These are phyloP conservation scores for Ceratocystis variospora DNA, from an alignment of 2,329 filamentous ascomycete genomes.

Conservation along the genomic window DNA sequence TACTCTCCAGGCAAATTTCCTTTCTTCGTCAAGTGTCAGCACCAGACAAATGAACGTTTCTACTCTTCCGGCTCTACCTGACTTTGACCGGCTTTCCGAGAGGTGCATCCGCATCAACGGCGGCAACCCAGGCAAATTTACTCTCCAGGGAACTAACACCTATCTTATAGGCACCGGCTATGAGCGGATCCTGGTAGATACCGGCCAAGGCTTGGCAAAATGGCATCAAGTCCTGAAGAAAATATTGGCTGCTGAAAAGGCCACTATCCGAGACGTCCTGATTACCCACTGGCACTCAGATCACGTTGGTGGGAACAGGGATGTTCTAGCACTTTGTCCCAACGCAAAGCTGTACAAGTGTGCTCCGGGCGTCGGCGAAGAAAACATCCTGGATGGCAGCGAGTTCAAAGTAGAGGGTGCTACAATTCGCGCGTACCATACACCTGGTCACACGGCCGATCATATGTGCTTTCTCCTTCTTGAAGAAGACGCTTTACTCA, in stretches of 20 bases:
- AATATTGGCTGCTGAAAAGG: constrained; percentile 53
- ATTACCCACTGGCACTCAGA: constrained; percentile 91
- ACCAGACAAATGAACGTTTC: background rate
- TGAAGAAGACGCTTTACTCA: constrained; percentile 75
- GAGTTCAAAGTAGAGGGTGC: constrained; percentile 44
- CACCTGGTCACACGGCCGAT: constrained; percentile 61
- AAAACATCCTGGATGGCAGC: constrained; percentile 38
- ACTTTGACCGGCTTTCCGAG: constrained; percentile 64
- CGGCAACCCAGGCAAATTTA: constrained; percentile 77
- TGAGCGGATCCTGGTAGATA: constrained; percentile 71
- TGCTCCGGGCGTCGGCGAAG: constrained; percentile 36
- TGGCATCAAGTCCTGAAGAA: constrained; percentile 57
- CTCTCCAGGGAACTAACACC: constrained; percentile 75
- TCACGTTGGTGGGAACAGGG: constrained; percentile 61
- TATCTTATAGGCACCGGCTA: constrained; percentile 73
- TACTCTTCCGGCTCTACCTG: constrained; percentile 48
- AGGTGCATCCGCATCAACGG: constrained; percentile 72
- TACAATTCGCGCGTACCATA: constrained; percentile 50
- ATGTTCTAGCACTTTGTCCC: constrained; percentile 53
- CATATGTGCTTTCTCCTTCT: constrained; percentile 67
- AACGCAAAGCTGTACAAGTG: constrained; percentile 50
- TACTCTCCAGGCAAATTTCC: background rate
- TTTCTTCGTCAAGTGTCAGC: too few relatives aligned
- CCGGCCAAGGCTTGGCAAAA: constrained; percentile 62
- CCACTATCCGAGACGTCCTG: constrained; percentile 53